Evolutionary conservation across 139 green algal genomes (phyloP).

Genomic region (Chlorella sp.): DNA sequence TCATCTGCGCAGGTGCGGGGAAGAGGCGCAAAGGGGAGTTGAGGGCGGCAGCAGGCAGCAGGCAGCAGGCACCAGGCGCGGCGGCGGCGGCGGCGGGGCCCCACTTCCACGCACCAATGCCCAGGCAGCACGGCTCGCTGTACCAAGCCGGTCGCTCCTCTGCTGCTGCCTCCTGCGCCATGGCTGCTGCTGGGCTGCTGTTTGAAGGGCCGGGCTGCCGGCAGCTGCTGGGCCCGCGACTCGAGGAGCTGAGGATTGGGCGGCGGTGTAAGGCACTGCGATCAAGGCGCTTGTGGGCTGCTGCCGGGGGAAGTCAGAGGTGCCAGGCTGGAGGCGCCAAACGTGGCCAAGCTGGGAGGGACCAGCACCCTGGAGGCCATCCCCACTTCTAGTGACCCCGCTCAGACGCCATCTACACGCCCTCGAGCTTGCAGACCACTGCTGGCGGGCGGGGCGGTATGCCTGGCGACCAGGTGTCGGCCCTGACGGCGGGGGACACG

Average conservation of each 20-base stretch:
- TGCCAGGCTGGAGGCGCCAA: too few species aligned
- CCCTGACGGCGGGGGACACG: slow-evolving; percentile 28
- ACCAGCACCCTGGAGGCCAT: too few species aligned
- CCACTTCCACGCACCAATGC: slow-evolving; percentile 60
- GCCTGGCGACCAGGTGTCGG: slow-evolving; percentile 13
- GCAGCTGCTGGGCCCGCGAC: neutral
- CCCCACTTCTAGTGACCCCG: too few species aligned
- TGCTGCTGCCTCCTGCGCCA: neutral
- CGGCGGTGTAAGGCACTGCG: too few species aligned
- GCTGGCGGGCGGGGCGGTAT: neutral
- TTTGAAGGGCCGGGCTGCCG: neutral
- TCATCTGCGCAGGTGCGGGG: slow-evolving; percentile 72
- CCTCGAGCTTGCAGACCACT: neutral
- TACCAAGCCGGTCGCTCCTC: slow-evolving; percentile 46
- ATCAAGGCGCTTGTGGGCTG: neutral
- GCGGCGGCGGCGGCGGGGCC: too few species aligned
- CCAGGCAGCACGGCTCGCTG: slow-evolving; percentile 70
- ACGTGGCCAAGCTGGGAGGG: too few species aligned
- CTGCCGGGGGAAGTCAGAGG: neutral
- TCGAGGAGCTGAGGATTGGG: too few species aligned
- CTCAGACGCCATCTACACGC: too few species aligned
- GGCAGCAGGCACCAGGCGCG: too few species aligned
- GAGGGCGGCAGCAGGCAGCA: too few species aligned
- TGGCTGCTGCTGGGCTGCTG: neutral
- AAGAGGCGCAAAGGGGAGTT: neutral